phyloP scores from a whole-genome alignment of 805 yeast genomes.

The Wickerhamiella sergipiensis region DNA sequence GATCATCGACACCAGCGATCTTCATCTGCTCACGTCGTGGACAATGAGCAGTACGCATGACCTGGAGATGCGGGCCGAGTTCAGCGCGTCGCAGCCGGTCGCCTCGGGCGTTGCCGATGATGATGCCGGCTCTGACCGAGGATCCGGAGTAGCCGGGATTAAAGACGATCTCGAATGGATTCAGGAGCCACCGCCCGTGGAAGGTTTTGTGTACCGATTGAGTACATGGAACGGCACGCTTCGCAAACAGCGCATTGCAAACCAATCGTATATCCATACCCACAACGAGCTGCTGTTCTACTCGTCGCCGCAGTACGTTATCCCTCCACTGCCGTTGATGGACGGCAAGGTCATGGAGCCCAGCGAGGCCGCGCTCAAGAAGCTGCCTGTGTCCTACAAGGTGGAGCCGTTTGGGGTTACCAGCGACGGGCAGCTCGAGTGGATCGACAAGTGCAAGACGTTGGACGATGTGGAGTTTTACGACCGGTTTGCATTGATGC shows the following conservation, averaged over 20 bases:
- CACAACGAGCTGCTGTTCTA: slow-evolving; percentile 48
- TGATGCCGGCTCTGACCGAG: too few species aligned
- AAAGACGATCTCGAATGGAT: slow-evolving; percentile 15
- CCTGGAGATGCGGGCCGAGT: slow-evolving; percentile 43
- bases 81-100: slow-evolving; percentile 19
- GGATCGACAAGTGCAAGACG: slow-evolving; percentile 36
- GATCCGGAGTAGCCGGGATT: neutral
- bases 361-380: slow-evolving; percentile 10
- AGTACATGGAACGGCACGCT: slow-evolving; percentile 36
- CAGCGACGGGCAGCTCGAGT: slow-evolving; percentile 37
- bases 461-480: slow-evolving; percentile 30
- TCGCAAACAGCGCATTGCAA: slow-evolving; percentile 29
- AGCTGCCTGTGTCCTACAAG: slow-evolving; percentile 30
- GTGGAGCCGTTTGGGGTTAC: slow-evolving; percentile 45
- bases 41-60: slow-evolving; percentile 33
- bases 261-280: slow-evolving; percentile 50
- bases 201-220: slow-evolving; percentile 60
- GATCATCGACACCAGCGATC: slow-evolving; percentile 35
- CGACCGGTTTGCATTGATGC: slow-evolving; percentile 50
- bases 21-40: slow-evolving; percentile 32
- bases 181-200: slow-evolving; percentile 59
- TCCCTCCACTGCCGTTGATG: slow-evolving; percentile 36
- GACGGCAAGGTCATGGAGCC: slow-evolving; percentile 13
- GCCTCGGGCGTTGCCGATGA: neutral
- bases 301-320: slow-evolving; percentile 38